These are phyloP conservation scores for Blepharisma undulans DNA, from an alignment of 169 alveolate genomes.

Conservation along the genomic window DNA sequence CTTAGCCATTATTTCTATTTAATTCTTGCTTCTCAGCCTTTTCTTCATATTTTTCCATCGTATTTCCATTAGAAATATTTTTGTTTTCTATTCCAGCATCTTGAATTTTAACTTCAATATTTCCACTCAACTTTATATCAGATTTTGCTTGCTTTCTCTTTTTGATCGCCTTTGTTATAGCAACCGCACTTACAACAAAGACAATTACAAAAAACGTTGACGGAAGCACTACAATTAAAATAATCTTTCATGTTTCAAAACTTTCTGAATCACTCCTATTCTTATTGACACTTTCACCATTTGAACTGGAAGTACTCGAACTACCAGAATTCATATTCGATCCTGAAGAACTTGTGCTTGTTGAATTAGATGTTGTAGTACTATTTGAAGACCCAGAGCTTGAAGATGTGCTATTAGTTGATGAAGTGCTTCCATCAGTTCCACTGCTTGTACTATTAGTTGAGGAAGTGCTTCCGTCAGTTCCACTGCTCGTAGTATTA, in stretches of 20 bases:
- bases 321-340: background rate
- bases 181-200: background rate
- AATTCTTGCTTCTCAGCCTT: background rate
- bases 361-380: background rate
- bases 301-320: background rate
- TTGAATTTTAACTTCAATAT: background rate
- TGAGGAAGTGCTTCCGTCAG: background rate
- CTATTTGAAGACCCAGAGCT: background rate
- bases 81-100: background rate
- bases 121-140: background rate
- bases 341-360: background rate
- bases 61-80: background rate
- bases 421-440: background rate
- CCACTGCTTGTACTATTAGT: background rate
- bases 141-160: background rate
- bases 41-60: background rate
- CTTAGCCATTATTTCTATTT: background rate
- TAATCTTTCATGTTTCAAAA: background rate
- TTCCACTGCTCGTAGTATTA: background rate
- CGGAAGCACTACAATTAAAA: background rate
- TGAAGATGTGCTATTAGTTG: background rate
- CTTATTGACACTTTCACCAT: background rate
- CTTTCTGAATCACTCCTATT: background rate
- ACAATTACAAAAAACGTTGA: background rate
- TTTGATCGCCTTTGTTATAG: background rate